Evolutionary conservation across 495 filamentous ascomycete genomes (phyloP), one percentile per base, ranked within the genome.

Genomic region (Xylaria palmicola): DNA sequence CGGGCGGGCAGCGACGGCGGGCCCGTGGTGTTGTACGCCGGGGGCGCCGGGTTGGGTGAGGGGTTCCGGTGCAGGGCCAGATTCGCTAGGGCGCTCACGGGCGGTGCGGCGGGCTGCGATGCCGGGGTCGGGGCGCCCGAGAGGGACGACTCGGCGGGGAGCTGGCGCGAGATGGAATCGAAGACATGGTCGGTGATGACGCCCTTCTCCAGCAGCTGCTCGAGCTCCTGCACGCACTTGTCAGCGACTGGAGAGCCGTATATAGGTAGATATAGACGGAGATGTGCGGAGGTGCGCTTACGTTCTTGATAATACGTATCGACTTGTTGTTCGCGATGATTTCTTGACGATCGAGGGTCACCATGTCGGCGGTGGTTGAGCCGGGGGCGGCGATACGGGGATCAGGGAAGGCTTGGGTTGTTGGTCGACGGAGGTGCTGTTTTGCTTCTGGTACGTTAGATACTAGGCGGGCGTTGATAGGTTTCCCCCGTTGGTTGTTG

Each of bases 271-370:
- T 26, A 17, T 19, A 6, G 4, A 8, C 36, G 30, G 6, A 49
- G 36, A 13, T 17, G 19, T 22, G 7, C 13, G 34, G 20, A 12
- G 36, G 19, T 10, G 17, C 52, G 12, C 83, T 74, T 79, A 92
- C 92, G 68, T 88, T 89, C 75, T 90, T 91, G 79, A 97, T 90
- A 48, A 82, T 87, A 54, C 92, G 86, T 57, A 96, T 84, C 65
- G 92, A 93, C 77, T 91, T 83, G 76, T 92, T 92, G 76, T 86
- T 86, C 82, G 79, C 78, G 20, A 82, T 81, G 67, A 80, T 72
- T 40, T 70, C 68, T 59, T 81, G 78, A 53, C 78, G 78, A 43
- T 80, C 76, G 41, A 67, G 66, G 30, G 75, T 74, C 27, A 77
- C 74, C 77, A 79, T 81, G 34, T 66, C 65, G 65, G 17, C 30